A percentile compares a stretch with the other conserved stretches of the same genome.
These are phyloP conservation scores for Ophiostoma angusticollis DNA, from an alignment of 2,329 filamentous ascomycete species.

Conservation along the genomic window DNA sequence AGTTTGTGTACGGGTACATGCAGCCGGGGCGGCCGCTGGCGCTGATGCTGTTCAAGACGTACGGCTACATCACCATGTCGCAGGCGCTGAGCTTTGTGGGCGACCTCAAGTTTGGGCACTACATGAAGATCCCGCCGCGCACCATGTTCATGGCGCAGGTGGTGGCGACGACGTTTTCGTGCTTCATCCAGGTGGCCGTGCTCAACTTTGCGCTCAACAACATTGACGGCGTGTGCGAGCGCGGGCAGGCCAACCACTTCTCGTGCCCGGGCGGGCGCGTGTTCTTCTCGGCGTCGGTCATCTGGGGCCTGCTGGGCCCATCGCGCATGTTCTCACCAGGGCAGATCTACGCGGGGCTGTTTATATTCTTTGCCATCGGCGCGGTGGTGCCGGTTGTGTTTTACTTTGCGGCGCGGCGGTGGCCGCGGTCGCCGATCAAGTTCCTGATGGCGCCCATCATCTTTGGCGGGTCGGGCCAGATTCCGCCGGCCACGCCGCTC, in stretches of 20 bases:
- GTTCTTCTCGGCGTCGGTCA: constrained; percentile 54
- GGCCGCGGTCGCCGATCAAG: constrained; percentile 35
- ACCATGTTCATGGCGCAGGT: constrained; percentile 56
- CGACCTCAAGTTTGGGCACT: constrained; percentile 56
- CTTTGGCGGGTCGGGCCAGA: constrained; percentile 44
- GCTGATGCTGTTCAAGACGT: constrained; percentile 71
- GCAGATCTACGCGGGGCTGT: constrained; percentile 47
- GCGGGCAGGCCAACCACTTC: constrained; percentile 43
- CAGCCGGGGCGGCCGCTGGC: constrained; percentile 56
- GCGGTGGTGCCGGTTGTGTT: constrained; percentile 39
- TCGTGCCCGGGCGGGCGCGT: constrained; percentile 51
- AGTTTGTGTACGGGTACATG: constrained; percentile 62
- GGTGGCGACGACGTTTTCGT: constrained; percentile 52
- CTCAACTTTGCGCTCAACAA: constrained; percentile 47
- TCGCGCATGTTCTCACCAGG: constrained; percentile 50
- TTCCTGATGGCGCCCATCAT: constrained; percentile 50
- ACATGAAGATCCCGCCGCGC: constrained; percentile 53
- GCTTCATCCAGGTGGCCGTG: constrained; percentile 52
- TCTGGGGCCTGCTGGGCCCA: constrained; percentile 55
- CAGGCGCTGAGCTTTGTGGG: constrained; percentile 53
- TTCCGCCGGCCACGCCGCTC: constrained; percentile 56
- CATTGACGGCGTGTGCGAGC: constrained; percentile 52
- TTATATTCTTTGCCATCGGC: constrained; percentile 46
- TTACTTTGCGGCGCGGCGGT: constrained; percentile 35
- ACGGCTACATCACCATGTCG: constrained; percentile 55